A percentile compares a stretch with the other conserved stretches of the same genome.
phyloP scores from a whole-genome alignment of 306 rosid genomes.

The Cajanus cajan region DNA sequence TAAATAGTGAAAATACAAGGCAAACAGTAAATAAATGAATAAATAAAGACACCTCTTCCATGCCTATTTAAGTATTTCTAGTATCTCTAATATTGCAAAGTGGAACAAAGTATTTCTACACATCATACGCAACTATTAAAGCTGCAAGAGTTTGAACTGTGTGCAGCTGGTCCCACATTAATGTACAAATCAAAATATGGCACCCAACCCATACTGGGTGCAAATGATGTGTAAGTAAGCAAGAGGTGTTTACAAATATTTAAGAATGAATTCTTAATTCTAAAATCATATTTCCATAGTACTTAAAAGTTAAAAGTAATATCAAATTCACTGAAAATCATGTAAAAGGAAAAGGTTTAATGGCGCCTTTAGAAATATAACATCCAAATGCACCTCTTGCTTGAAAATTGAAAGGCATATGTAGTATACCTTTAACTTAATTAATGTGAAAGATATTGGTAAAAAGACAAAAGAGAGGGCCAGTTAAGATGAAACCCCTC shows the following conservation, averaged over 20 bases:
- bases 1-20: slow-evolving; percentile 16
- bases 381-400: background rate
- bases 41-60: background rate
- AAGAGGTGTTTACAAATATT: background rate
- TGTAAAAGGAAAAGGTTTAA: background rate
- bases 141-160: slow-evolving; percentile 1
- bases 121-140: slow-evolving; percentile 6
- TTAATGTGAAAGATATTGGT: background rate
- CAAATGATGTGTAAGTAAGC: background rate
- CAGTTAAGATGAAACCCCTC: slow-evolving; percentile 14
- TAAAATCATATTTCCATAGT: background rate
- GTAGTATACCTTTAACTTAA: background rate
- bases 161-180: background rate
- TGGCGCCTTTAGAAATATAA: background rate
- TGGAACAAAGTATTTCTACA: background rate
- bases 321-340: slow-evolving; percentile 17
- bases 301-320: background rate
- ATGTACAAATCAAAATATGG: slow-evolving; percentile 19
- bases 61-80: slow-evolving; percentile 8
- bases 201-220: background rate
- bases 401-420: slow-evolving; percentile 12
- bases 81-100: background rate
- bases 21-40: slow-evolving; percentile 1
- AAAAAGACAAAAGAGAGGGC: background rate
- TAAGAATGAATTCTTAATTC: background rate